Conservation (phyloP, 164 flowering plant species). For the Berberis thunbergii region DNA sequence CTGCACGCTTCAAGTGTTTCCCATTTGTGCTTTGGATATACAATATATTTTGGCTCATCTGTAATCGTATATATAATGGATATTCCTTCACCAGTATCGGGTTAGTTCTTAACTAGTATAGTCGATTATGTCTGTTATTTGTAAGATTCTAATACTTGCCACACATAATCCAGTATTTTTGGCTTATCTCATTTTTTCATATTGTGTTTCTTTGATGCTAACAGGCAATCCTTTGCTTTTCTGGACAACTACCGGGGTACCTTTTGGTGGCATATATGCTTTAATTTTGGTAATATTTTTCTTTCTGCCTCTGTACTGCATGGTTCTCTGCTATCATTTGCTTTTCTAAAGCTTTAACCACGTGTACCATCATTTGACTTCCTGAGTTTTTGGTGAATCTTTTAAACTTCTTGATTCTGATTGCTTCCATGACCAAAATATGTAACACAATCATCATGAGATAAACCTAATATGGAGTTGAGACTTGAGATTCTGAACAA, state of each 20-base stretch:
- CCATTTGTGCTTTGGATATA: slow-evolving; percentile 53
- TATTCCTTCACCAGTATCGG: slow-evolving; percentile 72
- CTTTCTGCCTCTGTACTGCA: background rate
- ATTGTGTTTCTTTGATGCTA: slow-evolving; percentile 8
- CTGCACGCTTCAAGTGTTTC: slow-evolving; percentile 59
- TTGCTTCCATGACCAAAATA: too few species aligned
- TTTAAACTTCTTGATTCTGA: too few species aligned
- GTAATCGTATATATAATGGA: slow-evolving; percentile 84
- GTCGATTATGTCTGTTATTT: too few species aligned
- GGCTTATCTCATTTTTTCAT: background rate
- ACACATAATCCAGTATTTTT: slow-evolving; percentile 1
- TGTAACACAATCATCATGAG: too few species aligned
- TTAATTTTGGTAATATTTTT: slow-evolving; percentile 72
- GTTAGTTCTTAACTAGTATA: slow-evolving; percentile 32
- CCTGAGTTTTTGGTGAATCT: too few species aligned
- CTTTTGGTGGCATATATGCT: slow-evolving; percentile 99
- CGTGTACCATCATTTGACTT: too few species aligned
- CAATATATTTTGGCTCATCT: slow-evolving; percentile 63
- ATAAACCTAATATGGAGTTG: too few species aligned
- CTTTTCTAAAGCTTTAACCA: too few species aligned
- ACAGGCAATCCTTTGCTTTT: slow-evolving; percentile 57
- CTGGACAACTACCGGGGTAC: slow-evolving; percentile 79
- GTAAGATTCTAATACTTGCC: too few species aligned
- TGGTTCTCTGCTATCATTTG: background rate
- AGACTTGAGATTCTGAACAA: too few species aligned